Evolutionary conservation across 177 flowering plant genomes (phyloP), one percentile per base, ranked within the genome.

Genomic region (Vitis hybrid): DNA sequence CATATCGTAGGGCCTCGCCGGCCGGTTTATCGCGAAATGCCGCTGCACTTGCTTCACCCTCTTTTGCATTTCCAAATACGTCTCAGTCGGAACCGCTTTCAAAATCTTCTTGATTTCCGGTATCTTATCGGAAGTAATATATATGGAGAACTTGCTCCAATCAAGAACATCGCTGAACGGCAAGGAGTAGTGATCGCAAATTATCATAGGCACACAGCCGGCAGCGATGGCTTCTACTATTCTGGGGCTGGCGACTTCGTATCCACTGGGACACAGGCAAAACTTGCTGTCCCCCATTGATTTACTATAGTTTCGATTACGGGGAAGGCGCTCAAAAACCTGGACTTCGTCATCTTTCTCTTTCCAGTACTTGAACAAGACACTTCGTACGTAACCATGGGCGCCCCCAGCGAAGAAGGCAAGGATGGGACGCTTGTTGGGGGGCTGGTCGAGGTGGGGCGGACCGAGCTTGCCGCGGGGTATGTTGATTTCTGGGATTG

Each of bases 241-340:
- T 65, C 90, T 82, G 1, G 90, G 86, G 26, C 87, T 85, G 0
- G 89, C 90, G 0, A 88, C 92, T 71, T 89, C 90, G 64, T 61
- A 81, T 15, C 93, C 90, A 65, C 93, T 89, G 1, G 90, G 93
- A 78, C 90, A 87, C 73, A 89, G 58, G 67, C 90, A 89, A 60
- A 72, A 89, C 82, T 79, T 86, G 77, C 78, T 76, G 15, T 67
- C 61, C 0, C 80, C 81, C 87, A 89, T 83, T 26, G 78, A 13
- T 55, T 77, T 23, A 15, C 30, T 51, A 79, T 89, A 87, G 62
- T 80, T 70, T 51, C 18, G 18, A 17, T 51, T 74, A 59, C 75
- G 75, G 0, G 82, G 81, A 0, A 89, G 79, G 71, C 78, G 78
- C 68, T 79, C 81, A 45, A 82, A 65, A n/a, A 89, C 89, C 34